Evolutionary conservation across 2,329 filamentous ascomycete species (phyloP).

Genomic region (Pseudocercospora vitis): DNA sequence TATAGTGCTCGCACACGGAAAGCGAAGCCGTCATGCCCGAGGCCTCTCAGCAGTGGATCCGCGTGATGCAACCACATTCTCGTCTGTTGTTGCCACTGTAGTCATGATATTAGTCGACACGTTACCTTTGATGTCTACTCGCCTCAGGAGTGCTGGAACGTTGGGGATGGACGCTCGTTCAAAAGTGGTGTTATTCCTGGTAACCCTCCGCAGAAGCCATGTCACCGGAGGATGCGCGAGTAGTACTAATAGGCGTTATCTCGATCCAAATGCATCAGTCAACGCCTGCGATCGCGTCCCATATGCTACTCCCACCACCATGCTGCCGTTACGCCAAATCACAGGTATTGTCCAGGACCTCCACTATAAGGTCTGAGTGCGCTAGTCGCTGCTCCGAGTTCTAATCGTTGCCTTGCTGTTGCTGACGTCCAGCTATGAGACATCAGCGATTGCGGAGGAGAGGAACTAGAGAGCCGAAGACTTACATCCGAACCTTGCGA

Average conservation of each 20-base stretch:
- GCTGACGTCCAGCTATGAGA: conserved; percentile 22
- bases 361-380: conserved; percentile 10
- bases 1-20: no score
- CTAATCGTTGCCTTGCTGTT: conserved; percentile 13
- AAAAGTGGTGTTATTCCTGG: conserved; percentile 8
- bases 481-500: conserved; percentile 79
- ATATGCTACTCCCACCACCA: conserved; percentile 4
- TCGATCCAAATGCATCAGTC: conserved; percentile 10
- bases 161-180: background rate
- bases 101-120: no score
- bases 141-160: no score
- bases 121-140: no score
- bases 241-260: background rate
- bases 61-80: no score
- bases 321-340: conserved; percentile 12
- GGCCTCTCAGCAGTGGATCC: no score
- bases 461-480: background rate
- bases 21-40: no score
- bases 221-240: conserved; percentile 5
- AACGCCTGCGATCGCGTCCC: conserved; percentile 11
- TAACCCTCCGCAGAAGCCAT: conserved; percentile 7
- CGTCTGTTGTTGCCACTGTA: no score
- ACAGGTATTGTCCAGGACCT: conserved; percentile 11
- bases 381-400: conserved; percentile 12
- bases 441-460: conserved; percentile 9